A percentile compares a stretch with the other conserved stretches of the same genome.
phyloP scores from a whole-genome alignment of 169 alveolate species.

The Cytauxzoon felis region DNA sequence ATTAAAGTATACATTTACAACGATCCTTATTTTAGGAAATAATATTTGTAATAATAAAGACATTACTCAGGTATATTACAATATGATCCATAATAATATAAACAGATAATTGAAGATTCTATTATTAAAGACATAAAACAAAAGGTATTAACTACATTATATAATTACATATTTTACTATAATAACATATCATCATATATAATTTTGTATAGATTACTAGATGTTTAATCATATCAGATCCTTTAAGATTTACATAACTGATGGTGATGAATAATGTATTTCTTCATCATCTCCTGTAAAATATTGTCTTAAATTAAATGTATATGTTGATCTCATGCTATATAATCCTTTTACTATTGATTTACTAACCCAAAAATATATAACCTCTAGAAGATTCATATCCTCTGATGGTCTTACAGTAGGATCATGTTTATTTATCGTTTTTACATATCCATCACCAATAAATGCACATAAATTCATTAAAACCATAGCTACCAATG shows the following conservation, averaged over 20 bases:
- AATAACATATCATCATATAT: no score
- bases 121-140: no score
- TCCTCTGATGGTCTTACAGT: conserved; percentile 3
- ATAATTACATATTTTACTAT: no score
- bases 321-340: neutral
- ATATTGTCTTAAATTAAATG: neutral
- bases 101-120: no score
- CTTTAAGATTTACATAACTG: no score
- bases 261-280: no score
- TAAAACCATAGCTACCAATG: neutral
- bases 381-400: neutral
- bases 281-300: no score
- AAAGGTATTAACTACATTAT: no score
- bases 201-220: no score
- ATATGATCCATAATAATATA: no score
- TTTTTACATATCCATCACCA: conserved; percentile 9
- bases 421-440: neutral
- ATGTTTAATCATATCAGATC: no score
- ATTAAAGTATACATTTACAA: neutral
- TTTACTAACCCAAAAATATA: neutral
- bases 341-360: neutral
- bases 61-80: neutral
- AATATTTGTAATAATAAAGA: neutral
- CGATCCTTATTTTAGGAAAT: neutral
- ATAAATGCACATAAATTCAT: conserved; percentile 5